These are phyloP conservation scores for Naganishia sp. DNA, from an alignment of 1,284 basidiomycete genomes.

Conservation along the genomic window DNA sequence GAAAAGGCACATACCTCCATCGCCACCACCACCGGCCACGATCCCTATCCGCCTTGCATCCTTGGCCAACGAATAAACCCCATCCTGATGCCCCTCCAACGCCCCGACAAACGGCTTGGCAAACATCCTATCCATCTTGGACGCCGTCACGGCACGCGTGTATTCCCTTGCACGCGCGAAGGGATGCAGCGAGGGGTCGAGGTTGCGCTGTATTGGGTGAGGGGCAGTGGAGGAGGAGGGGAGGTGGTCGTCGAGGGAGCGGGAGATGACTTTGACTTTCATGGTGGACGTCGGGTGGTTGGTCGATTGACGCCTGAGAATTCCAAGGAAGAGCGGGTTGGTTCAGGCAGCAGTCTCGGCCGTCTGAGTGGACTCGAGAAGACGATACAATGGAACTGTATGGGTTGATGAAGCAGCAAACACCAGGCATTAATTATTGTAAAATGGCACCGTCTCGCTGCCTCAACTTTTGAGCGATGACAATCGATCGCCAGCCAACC, in stretches of 20 bases:
- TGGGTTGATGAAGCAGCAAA: not conserved
- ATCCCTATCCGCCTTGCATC: conserved; percentile 75
- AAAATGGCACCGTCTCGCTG: not conserved
- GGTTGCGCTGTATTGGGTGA: conserved; percentile 80
- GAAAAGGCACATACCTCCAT: conserved; percentile 69
- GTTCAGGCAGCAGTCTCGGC: too few species aligned
- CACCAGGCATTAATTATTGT: not conserved
- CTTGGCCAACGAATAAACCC: conserved; percentile 82
- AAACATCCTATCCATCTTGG: conserved; percentile 96
- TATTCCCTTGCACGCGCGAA: conserved; percentile 91
- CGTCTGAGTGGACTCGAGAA: too few species aligned
- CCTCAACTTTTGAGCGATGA: conserved; percentile 22
- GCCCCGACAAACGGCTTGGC: conserved; percentile 92
- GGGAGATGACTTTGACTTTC: conserved; percentile 56
- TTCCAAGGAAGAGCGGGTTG: not conserved
- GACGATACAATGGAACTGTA: too few species aligned
- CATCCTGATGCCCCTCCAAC: conserved; percentile 91
- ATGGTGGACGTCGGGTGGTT: conserved; percentile 4
- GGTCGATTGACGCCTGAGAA: not conserved
- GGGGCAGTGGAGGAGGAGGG: conserved; percentile 53
- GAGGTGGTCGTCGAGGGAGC: conserved; percentile 55
- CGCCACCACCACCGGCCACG: conserved; percentile 92
- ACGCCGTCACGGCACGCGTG: conserved; percentile 88
- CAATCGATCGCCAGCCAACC: conserved; percentile 7
- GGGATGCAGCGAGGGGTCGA: conserved; percentile 91